A percentile compares a stretch with the other conserved stretches of the same genome.
Evolutionary conservation across 139 green algal genomes (phyloP).

Genomic region (Coccomyxa sp.): DNA sequence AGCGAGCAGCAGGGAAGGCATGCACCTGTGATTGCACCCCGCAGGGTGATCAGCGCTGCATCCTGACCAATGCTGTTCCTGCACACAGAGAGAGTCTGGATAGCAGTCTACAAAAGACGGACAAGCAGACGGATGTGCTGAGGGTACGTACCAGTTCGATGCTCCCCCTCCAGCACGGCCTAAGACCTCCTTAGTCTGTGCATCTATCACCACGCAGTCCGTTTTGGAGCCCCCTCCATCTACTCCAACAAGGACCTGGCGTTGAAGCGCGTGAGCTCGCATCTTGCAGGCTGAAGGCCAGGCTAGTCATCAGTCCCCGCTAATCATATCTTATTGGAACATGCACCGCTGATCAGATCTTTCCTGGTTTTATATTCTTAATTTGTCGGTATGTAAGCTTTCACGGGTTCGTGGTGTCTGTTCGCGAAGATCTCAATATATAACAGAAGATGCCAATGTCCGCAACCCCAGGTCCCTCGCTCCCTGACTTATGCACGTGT

Average conservation of each 20-base stretch:
- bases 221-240: conserved; percentile 2
- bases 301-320: too few species aligned
- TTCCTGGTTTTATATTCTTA: too few species aligned
- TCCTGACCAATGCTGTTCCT: not conserved
- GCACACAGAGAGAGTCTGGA: not conserved
- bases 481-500: too few species aligned
- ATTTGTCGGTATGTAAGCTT: too few species aligned
- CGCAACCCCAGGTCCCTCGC: too few species aligned
- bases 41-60: not conserved
- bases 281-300: too few species aligned
- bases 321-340: not conserved
- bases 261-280: too few species aligned
- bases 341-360: too few species aligned
- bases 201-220: not conserved
- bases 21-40: conserved; percentile 1
- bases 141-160: not conserved
- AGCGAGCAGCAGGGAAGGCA: not conserved
- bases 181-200: not conserved
- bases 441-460: too few species aligned
- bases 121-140: not conserved
- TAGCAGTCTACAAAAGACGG: not conserved
- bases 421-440: too few species aligned
- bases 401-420: too few species aligned
- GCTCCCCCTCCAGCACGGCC: not conserved
- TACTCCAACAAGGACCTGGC: not conserved